Evolutionary conservation across 495 filamentous ascomycete species (phyloP).

Genomic region (Trichoderma gamsii): DNA sequence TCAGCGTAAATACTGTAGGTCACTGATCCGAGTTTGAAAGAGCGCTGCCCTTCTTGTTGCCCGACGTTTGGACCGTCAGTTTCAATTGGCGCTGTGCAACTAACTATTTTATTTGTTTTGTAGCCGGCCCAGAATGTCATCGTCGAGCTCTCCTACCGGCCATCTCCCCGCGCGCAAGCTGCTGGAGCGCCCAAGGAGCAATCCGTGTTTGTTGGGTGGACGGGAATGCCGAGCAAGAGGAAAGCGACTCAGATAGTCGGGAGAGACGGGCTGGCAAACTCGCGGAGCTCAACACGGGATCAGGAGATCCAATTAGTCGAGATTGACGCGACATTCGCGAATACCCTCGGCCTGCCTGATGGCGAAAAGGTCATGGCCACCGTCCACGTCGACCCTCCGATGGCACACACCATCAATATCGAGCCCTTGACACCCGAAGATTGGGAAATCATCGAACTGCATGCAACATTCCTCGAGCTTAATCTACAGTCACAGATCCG

Average conservation of each 20-base stretch:
- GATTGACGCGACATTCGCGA: slow-evolving; percentile 84
- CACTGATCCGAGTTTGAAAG: neutral
- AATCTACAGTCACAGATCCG: slow-evolving; percentile 91
- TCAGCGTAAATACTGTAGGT: slow-evolving; percentile 81
- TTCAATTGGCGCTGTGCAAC: slow-evolving; percentile 6
- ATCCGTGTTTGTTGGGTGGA: slow-evolving; percentile 88
- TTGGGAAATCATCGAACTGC: slow-evolving; percentile 98
- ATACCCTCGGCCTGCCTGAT: slow-evolving; percentile 70
- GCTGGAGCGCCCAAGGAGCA: slow-evolving; percentile 34
- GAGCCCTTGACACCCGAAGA: slow-evolving; percentile 91
- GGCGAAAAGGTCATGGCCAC: slow-evolving; percentile 69
- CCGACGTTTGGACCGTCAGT: neutral
- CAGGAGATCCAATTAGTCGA: slow-evolving; percentile 73
- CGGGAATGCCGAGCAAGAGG: slow-evolving; percentile 89
- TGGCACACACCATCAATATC: slow-evolving; percentile 89
- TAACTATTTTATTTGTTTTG: slow-evolving; percentile 14
- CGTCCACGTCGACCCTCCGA: slow-evolving; percentile 82
- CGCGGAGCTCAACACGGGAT: slow-evolving; percentile 50
- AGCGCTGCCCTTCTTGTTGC: neutral
- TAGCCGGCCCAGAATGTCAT: slow-evolving; percentile 92
- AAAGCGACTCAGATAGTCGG: slow-evolving; percentile 65
- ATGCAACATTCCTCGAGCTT: slow-evolving; percentile 88
- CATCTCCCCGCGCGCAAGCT: slow-evolving; percentile 4
- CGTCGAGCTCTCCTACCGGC: slow-evolving; percentile 72
- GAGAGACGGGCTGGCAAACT: slow-evolving; percentile 61